Evolutionary conservation across 495 filamentous ascomycete species (phyloP).

Genomic region (Talaromyces proteolyticus): DNA sequence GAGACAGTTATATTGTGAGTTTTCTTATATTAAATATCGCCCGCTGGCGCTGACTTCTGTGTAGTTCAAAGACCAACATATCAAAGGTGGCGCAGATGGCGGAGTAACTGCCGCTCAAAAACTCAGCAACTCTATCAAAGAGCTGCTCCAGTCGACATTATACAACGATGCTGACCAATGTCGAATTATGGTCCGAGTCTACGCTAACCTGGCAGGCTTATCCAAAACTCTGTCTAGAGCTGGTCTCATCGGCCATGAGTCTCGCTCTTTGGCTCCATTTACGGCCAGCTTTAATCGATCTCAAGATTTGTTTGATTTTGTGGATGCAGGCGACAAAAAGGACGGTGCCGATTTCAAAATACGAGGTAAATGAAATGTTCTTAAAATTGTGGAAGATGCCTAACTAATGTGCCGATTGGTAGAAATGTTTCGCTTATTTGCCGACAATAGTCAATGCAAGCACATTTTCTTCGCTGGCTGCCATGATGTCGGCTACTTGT

Average conservation of each 20-base stretch:
- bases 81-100: conserved; percentile 47
- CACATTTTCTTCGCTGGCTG: conserved; percentile 62
- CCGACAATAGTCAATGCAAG: conserved; percentile 55
- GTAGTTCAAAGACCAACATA: conserved; percentile 50
- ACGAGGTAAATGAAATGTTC: conserved; percentile 45
- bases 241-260: conserved; percentile 42
- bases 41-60: not conserved
- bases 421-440: conserved; percentile 54
- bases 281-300: conserved; percentile 54
- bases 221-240: conserved; percentile 44
- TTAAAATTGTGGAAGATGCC: too few relatives aligned
- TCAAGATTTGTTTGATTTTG: conserved; percentile 53
- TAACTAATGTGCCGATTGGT: conserved; percentile 7
- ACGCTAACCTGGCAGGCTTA: conserved; percentile 50
- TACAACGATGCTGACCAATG: conserved; percentile 42
- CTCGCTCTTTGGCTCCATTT: conserved; percentile 47
- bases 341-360: conserved; percentile 58
- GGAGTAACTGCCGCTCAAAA: conserved; percentile 50
- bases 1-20: conserved; percentile 50
- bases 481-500: conserved; percentile 55
- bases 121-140: conserved; percentile 44
- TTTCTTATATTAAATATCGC: not conserved
- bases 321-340: conserved; percentile 56
- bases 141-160: conserved; percentile 37
- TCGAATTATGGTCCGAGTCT: conserved; percentile 56